Evolutionary conservation across 2,329 filamentous ascomycete species (phyloP).

Genomic region (Ascochyta pisi): DNA sequence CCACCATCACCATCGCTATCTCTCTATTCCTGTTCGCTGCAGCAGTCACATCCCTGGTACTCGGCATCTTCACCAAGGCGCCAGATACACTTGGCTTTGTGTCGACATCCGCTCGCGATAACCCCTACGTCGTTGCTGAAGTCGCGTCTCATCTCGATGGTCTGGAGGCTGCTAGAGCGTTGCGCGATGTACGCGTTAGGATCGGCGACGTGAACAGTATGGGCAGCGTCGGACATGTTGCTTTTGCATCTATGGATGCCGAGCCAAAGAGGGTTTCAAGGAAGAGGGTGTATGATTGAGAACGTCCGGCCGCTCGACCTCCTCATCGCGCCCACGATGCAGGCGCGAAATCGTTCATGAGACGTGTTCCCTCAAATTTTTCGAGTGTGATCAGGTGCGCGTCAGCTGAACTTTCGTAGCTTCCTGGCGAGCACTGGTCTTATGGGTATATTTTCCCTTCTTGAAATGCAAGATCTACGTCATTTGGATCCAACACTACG

Average conservation of each 20-base stretch:
- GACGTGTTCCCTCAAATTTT: too few species aligned
- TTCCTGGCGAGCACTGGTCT: too few species aligned
- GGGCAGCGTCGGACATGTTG: slow-evolving; percentile 15
- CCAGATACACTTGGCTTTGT: slow-evolving; percentile 20
- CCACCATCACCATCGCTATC: slow-evolving; percentile 5
- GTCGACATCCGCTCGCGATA: slow-evolving; percentile 13
- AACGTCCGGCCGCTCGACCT: too few species aligned
- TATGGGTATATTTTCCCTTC: too few species aligned
- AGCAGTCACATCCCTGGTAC: neutral
- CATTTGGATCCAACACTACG: too few species aligned
- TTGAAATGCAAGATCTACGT: too few species aligned
- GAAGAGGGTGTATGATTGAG: slow-evolving; percentile 15
- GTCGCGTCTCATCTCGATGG: neutral
- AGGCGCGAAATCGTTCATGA: too few species aligned
- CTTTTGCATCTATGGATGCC: slow-evolving; percentile 15
- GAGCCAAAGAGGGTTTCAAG: slow-evolving; percentile 5
- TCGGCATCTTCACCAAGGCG: slow-evolving; percentile 10
- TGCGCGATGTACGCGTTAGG: neutral
- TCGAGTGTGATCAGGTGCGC: too few species aligned
- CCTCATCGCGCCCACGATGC: too few species aligned
- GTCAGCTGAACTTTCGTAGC: too few species aligned
- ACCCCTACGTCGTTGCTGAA: neutral
- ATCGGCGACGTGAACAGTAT: slow-evolving; percentile 12
- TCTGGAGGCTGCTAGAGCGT: neutral
- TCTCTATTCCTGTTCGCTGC: slow-evolving; percentile 2